Base-by-base conservation (phyloP, 169 alveolate genomes). In the Pseudocohnilembus persalinus region DNA sequence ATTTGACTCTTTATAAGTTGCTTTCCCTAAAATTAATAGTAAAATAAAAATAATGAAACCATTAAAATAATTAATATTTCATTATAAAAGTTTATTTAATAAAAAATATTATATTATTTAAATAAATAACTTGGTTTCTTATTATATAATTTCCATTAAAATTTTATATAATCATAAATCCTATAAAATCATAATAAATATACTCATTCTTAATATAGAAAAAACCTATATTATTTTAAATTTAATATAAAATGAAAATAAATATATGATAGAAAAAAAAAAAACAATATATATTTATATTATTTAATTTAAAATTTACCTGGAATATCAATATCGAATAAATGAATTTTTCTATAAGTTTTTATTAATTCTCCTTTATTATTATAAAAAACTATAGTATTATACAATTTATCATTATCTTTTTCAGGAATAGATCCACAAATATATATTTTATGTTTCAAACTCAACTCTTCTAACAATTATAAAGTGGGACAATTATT, bases 241-340 rank as follows among this genome's bases (percentile, higher is more conserved):
- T n/a, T n/a, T 73, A 89, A 77, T 78, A 85, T 26, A 88, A 72
- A 76, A 83, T 81, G 20, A 20, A 49, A 49, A 49, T 49, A 11
- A 11, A 20, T 28, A 88, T 94, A 81, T 92, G 83, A 77, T 90
- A 96, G n/a, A 76, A 83, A 83, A 89, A 84, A 0, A 88, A 83
- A 73, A 87, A 72, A 31, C 92, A 49, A 0, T 34, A 68, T 49
- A 34, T 81, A 1, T 63, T 49, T 49, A 87, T 92, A 27, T 88
- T 91, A 20, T 49, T 28, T 95, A 20, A 49, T 11, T 49, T 49
- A 49, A 49, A 49, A 49, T 49, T n/a, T n/a, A 49, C 68, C 98
- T 27, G 97, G 96, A 27, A 97, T 95, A 89, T 95, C 95, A 27
- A 97, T 96, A 88, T 97, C 99, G 88, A 97, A 97, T 75, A 97